Evolutionary conservation across 352 stramenopile genomes (phyloP), one percentile per base, ranked within the genome.

Genomic region (Blastocystis sp.): DNA sequence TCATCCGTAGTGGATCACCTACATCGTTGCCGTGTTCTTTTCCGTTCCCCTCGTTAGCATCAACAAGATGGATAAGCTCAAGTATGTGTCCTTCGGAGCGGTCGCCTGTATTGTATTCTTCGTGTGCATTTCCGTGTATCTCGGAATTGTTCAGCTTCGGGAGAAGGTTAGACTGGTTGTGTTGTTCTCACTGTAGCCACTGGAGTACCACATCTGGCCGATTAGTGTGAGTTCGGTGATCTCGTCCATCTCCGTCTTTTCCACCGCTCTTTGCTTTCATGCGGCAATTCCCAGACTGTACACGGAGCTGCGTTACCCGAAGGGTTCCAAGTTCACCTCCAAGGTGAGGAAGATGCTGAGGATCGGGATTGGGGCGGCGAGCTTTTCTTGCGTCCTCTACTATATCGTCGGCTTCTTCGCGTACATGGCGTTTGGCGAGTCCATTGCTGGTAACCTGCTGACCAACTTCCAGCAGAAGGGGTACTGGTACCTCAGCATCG

Each of bases 311-410:
- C 24, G 42, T 4, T 59, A 53, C n/a, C 84, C 51, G n/a, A 42
- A 69, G 24, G 51, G 1, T 27, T 76, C 48, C 59, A 46, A 56
- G 9, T 87, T 73, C 3, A 18, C 32, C 24, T 57, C 29, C 29
- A 87, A 87, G 51, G 32, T 69, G 27, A 8, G 48, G n/a, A 87
- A 87, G 44, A 84, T 86, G 71, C 49, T 86, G 7, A 2, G 27
- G 8, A 79, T 65, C 44, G 67, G 79, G 1, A 53, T 1, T 27
- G 24, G 51, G 6, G 49, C 29, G 32, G 67, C 81, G 8, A 75
- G 57, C 24, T n/a, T 32, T 40, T 87, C 65, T 61, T 27, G 27
- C 38, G 9, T 49, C n/a, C 84, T 87, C 14, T 87, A 87, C 84
- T 59, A 73, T 44, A 51, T 87, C 42, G 44, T 65, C 6, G 46